Conservation (phyloP, 768 basidiomycete species). For the Termitomyces eurrhizus region DNA sequence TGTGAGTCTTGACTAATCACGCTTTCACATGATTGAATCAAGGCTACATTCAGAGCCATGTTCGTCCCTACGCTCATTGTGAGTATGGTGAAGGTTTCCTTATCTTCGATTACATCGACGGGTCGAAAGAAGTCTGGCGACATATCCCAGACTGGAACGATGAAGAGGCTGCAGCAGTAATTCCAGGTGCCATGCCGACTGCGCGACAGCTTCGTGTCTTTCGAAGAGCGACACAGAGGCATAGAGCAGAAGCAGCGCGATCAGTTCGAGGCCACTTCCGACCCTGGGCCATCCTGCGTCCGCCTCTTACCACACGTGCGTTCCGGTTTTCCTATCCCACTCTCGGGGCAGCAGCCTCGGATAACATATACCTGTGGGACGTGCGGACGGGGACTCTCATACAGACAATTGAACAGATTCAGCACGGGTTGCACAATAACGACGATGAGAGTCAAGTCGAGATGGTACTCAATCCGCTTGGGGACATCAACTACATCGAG, state of each 20-base stretch:
- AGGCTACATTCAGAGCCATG: slow-evolving; percentile 34
- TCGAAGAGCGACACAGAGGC: background rate
- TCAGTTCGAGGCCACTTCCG: slow-evolving; percentile 47
- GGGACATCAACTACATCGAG: slow-evolving; percentile 61
- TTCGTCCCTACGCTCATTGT: slow-evolving; percentile 58
- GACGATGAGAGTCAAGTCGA: background rate
- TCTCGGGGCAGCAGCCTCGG: slow-evolving; percentile 44
- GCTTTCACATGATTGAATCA: slow-evolving; percentile 3
- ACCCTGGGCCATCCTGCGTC: slow-evolving; percentile 55
- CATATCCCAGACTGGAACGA: slow-evolving; percentile 29
- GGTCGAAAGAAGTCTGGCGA: slow-evolving; percentile 72
- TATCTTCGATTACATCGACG: slow-evolving; percentile 58
- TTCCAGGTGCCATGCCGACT: slow-evolving; percentile 29
- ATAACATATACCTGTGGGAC: slow-evolving; percentile 58
- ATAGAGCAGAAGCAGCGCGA: background rate
- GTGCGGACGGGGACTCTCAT: slow-evolving; percentile 45
- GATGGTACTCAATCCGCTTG: slow-evolving; percentile 18
- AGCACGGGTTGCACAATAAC: slow-evolving; percentile 14
- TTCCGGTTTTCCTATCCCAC: slow-evolving; percentile 69
- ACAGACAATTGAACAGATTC: slow-evolving; percentile 43
- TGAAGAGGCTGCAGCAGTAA: slow-evolving; percentile 14
- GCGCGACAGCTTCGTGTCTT: slow-evolving; percentile 19
- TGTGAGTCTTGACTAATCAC: slow-evolving; percentile 31
- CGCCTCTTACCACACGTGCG: slow-evolving; percentile 44
- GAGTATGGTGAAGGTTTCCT: slow-evolving; percentile 74